Percentiles rank a stretch among this genome's conserved stretches.
These are phyloP conservation scores for Nitzschia palea DNA, from an alignment of 108 stramenopile genomes.

Conservation along the genomic window DNA sequence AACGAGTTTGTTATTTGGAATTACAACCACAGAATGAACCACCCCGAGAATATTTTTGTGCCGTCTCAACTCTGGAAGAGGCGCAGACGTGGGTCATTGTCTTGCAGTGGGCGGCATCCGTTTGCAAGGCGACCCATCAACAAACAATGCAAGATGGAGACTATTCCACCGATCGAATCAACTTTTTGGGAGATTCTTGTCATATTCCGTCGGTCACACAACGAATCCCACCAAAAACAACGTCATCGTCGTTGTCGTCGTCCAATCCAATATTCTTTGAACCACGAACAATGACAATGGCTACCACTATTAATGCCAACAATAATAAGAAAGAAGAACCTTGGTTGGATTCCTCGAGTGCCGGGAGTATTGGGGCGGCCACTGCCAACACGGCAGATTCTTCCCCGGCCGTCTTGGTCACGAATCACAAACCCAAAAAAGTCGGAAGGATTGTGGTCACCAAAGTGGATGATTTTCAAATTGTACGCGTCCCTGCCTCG, in stretches of 20 bases:
- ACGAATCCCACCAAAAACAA: neutral
- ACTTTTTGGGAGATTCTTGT: slow-evolving; percentile 7
- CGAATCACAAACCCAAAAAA: neutral
- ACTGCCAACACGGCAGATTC: neutral
- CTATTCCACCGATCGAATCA: neutral
- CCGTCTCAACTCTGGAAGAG: slow-evolving; percentile 73
- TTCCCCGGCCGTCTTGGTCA: neutral
- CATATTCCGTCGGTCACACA: neutral
- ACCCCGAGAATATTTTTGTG: slow-evolving; percentile 78
- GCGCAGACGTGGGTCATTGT: slow-evolving; percentile 85
- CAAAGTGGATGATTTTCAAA: slow-evolving; percentile 33
- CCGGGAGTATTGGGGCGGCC: neutral
- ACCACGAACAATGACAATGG: no score
- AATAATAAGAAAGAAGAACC: neutral
- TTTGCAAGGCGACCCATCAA: slow-evolving; percentile 18
- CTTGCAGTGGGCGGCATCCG: slow-evolving; percentile 75
- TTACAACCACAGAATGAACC: slow-evolving; percentile 17
- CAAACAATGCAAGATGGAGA: slow-evolving; percentile 1
- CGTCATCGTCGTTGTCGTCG: neutral
- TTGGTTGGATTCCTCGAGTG: neutral
- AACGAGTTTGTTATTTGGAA: slow-evolving; percentile 28
- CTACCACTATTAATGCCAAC: no score
- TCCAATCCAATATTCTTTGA: neutral
- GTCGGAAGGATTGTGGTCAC: slow-evolving; percentile 45
- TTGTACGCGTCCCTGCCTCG: slow-evolving; percentile 17